Evolutionary conservation across 768 basidiomycete species (phyloP).

Genomic region (Suillus americanus): DNA sequence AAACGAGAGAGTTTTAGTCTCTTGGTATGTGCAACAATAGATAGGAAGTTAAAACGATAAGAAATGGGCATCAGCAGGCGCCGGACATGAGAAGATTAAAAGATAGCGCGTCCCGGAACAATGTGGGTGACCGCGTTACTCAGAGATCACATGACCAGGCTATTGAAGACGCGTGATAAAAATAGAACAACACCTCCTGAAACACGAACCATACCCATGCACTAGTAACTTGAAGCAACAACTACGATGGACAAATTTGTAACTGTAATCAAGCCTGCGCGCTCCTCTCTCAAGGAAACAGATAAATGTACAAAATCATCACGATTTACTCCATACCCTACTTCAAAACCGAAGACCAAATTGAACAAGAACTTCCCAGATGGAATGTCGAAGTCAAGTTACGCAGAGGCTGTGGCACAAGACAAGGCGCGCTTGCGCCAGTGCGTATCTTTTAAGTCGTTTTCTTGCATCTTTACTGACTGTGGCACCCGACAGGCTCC

Average conservation of each 20-base stretch:
- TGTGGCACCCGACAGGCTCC: conserved; percentile 18
- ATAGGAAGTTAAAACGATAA: conserved; percentile 7
- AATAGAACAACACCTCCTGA: conserved; percentile 4
- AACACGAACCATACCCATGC: not conserved
- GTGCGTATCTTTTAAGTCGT: not conserved
- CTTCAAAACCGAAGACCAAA: conserved; percentile 1
- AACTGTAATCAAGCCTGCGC: conserved; percentile 21
- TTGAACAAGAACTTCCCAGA: not conserved
- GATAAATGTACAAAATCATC: not conserved
- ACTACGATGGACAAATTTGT: conserved; percentile 27
- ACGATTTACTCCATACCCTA: conserved; percentile 4
- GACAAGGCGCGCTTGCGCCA: not conserved
- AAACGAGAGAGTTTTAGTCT: not conserved
- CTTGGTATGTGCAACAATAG: conserved; percentile 4
- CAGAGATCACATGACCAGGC: not conserved
- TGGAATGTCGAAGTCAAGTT: not conserved
- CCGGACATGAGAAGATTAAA: not conserved
- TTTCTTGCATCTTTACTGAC: not conserved
- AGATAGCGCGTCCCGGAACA: not conserved
- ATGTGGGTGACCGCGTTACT: conserved; percentile 1
- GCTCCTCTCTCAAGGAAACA: conserved; percentile 2
- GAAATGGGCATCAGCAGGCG: conserved; percentile 7
- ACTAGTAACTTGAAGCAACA: no score
- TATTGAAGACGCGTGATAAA: not conserved
- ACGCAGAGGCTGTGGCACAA: conserved; percentile 1